phyloP scores from a whole-genome alignment of 805 yeast species.

The Lachancea quebecensis region DNA sequence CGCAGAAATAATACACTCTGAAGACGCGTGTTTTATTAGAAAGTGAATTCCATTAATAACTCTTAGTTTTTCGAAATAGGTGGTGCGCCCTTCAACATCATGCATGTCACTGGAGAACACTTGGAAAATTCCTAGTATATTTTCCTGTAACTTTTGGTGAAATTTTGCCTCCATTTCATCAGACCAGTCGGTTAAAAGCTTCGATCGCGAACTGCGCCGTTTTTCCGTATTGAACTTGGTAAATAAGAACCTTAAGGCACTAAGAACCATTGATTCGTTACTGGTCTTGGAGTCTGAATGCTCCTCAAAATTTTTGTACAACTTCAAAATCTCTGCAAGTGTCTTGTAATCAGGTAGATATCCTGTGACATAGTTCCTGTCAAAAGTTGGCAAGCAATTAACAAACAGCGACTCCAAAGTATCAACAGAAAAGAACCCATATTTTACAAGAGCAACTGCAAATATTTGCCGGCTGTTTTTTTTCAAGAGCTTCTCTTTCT shows the following conservation, averaged over 20 bases:
- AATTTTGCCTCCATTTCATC: constrained; percentile 28
- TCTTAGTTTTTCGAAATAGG: constrained; percentile 62
- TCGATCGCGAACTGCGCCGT: constrained; percentile 23
- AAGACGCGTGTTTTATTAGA: constrained; percentile 45
- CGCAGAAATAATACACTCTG: constrained; percentile 53
- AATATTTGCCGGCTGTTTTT: constrained; percentile 31
- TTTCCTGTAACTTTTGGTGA: constrained; percentile 42
- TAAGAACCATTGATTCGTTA: constrained; percentile 23
- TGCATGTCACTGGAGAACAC: constrained; percentile 74
- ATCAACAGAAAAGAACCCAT: constrained; percentile 27
- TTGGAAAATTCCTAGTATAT: constrained; percentile 69
- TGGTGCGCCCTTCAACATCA: constrained; percentile 62
- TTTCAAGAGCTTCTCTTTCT: constrained; percentile 19
- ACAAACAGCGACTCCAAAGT: constrained; percentile 26
- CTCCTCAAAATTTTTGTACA: constrained; percentile 20
- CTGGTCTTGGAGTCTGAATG: constrained; percentile 9
- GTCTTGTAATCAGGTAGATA: constrained; percentile 30
- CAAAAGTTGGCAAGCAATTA: constrained; percentile 27
- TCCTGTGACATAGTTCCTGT: constrained; percentile 20
- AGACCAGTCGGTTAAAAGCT: constrained; percentile 23
- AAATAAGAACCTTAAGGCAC: constrained; percentile 22
- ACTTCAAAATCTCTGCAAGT: constrained; percentile 28
- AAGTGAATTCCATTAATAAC: constrained; percentile 70
- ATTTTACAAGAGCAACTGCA: constrained; percentile 30
- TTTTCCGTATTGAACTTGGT: constrained; percentile 26